phyloP scores from a whole-genome alignment of 352 stramenopile species.

The Nothophytophthora sp. region DNA sequence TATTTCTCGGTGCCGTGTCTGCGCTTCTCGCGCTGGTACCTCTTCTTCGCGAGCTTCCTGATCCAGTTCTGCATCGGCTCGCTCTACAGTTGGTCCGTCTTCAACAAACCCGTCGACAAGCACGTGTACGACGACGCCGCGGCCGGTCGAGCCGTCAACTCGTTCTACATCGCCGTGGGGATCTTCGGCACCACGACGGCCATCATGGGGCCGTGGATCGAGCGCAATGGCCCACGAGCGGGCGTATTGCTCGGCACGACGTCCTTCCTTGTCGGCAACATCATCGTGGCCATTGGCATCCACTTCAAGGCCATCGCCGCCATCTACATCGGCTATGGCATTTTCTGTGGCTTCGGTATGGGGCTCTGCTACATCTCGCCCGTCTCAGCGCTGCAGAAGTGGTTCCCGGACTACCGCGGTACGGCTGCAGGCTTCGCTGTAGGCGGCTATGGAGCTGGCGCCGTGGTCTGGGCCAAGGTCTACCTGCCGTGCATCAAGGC shows the following conservation, averaged over 20 bases:
- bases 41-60: slow-evolving; percentile 40
- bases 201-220: slow-evolving; percentile 49
- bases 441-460: slow-evolving; percentile 40
- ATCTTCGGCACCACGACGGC: slow-evolving; percentile 39
- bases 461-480: slow-evolving; percentile 43
- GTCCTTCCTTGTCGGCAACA: slow-evolving; percentile 30
- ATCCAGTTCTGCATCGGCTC: slow-evolving; percentile 52
- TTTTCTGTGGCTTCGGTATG: slow-evolving; percentile 43
- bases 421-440: slow-evolving; percentile 48
- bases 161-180: slow-evolving; percentile 50
- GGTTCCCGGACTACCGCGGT: slow-evolving; percentile 57
- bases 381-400: slow-evolving; percentile 54
- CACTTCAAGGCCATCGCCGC: slow-evolving; percentile 28
- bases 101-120: slow-evolving; percentile 48
- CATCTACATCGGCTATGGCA: slow-evolving; percentile 48
- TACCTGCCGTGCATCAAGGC: slow-evolving; percentile 34
- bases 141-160: slow-evolving; percentile 34
- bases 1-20: slow-evolving; percentile 27
- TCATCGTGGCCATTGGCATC: slow-evolving; percentile 35
- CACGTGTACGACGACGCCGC: slow-evolving; percentile 25
- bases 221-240: slow-evolving; percentile 35
- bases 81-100: slow-evolving; percentile 54
- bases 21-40: slow-evolving; percentile 41
- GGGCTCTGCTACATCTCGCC: slow-evolving; percentile 56
- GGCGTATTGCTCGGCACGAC: slow-evolving; percentile 29